Conservation (phyloP, 129 eudicot genomes). For the Flaveria bidentis region DNA sequence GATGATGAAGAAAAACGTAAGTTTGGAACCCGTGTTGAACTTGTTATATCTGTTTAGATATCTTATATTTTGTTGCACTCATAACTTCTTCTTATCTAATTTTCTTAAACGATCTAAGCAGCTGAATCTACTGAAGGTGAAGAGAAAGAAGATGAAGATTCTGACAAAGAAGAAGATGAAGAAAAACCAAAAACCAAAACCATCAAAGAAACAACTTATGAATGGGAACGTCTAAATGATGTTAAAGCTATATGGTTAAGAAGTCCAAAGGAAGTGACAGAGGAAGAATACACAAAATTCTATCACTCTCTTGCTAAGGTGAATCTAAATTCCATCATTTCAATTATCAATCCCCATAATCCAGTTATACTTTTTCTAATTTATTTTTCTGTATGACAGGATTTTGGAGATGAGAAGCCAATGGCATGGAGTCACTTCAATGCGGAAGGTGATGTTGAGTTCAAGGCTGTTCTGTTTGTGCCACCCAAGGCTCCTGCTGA, state of each 20-base stretch:
- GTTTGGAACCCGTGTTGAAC: slow-evolving; percentile 6
- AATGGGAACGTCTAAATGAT: slow-evolving; percentile 96
- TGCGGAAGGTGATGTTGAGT: slow-evolving; percentile 99
- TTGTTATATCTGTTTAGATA: neutral
- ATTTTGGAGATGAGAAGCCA: slow-evolving; percentile 95
- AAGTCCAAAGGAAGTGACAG: slow-evolving; percentile 92
- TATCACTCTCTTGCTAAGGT: slow-evolving; percentile 95
- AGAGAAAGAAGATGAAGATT: slow-evolving; percentile 74
- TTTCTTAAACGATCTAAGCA: slow-evolving; percentile 29
- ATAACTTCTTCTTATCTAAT: neutral
- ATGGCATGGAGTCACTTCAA: slow-evolving; percentile 91
- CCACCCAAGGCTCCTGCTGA: slow-evolving; percentile 99
- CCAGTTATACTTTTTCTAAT: neutral
- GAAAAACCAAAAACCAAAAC: slow-evolving; percentile 85
- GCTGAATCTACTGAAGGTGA: slow-evolving; percentile 77
- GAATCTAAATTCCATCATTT: neutral
- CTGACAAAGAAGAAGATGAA: slow-evolving; percentile 85
- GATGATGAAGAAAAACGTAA: slow-evolving; percentile 84
- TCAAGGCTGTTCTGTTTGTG: slow-evolving; percentile 92
- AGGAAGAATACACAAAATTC: slow-evolving; percentile 95
- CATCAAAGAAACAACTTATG: slow-evolving; percentile 73
- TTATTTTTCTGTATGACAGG: slow-evolving; percentile 42
- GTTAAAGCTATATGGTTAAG: slow-evolving; percentile 97
- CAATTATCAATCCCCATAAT: neutral
- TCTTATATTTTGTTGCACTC: neutral